These are phyloP conservation scores for Yamadazyma friedrichii DNA, from an alignment of 1,139 yeast genomes.

Conservation along the genomic window DNA sequence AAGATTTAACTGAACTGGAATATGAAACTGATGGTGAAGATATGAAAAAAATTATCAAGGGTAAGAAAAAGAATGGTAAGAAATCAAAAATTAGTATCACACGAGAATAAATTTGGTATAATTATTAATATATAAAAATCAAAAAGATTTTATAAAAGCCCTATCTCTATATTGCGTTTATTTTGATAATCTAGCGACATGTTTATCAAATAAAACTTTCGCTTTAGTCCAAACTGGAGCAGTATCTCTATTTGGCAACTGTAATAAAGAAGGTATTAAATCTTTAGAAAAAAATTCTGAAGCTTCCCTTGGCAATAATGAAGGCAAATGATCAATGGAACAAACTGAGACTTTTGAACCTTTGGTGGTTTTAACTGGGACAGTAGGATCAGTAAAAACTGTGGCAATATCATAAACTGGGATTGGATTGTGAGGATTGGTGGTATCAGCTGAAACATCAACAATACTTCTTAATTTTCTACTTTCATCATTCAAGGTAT, in stretches of 20 bases:
- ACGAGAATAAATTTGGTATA: constrained; percentile 37
- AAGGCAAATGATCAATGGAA: constrained; percentile 96
- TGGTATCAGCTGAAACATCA: constrained; percentile 97
- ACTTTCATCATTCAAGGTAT: constrained; percentile 56
- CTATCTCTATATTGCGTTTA: constrained; percentile 1
- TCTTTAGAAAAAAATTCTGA: constrained; percentile 87
- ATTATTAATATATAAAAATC: neutral
- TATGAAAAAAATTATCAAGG: constrained; percentile 43
- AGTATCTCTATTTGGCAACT: constrained; percentile 73
- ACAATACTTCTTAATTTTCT: constrained; percentile 90
- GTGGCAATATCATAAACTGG: constrained; percentile 92
- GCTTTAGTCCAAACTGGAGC: constrained; percentile 95
- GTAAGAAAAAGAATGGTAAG: constrained; percentile 39
- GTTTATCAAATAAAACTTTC: constrained; percentile 75
- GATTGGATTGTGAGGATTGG: constrained; percentile 96
- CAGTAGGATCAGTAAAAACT: constrained; percentile 88
- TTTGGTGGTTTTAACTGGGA: constrained; percentile 65
- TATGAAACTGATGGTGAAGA: constrained; percentile 61
- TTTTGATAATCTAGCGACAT: constrained; percentile 39
- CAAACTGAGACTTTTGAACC: constrained; percentile 90
- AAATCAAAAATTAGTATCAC: constrained; percentile 53
- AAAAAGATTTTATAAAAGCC: neutral
- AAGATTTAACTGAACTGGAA: constrained; percentile 58
- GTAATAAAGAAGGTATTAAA: constrained; percentile 81
- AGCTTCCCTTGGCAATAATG: constrained; percentile 93